Evolutionary conservation across 1,284 basidiomycete species (phyloP).

Genomic region (Naganishia liquefaciens): DNA sequence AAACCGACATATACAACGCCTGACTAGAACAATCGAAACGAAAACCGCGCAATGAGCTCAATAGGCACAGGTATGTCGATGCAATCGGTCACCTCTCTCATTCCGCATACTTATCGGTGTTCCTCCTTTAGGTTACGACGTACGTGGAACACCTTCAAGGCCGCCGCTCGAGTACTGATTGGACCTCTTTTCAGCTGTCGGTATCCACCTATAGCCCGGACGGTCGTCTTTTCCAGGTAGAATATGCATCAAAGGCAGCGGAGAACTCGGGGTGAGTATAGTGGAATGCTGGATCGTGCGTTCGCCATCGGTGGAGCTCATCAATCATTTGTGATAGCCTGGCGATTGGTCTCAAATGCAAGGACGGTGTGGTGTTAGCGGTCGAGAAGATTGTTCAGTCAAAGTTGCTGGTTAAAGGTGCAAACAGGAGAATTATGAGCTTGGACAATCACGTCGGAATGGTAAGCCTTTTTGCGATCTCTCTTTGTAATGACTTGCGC

Average conservation of each 20-base stretch:
- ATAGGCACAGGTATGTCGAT: slow-evolving; percentile 28
- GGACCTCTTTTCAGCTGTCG: slow-evolving; percentile 74
- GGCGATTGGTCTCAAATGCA: slow-evolving; percentile 85
- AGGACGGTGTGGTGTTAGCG: slow-evolving; percentile 89
- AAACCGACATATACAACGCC: no score
- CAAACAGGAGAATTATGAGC: slow-evolving; percentile 89
- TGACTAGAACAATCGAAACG: no score
- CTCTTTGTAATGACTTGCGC: no score
- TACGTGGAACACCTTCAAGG: neutral
- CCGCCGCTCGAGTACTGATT: neutral
- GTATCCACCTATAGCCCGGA: slow-evolving; percentile 98
- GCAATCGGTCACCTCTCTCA: neutral
- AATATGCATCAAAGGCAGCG: slow-evolving; percentile 97
- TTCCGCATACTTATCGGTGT: neutral
- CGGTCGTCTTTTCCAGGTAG: slow-evolving; percentile 97
- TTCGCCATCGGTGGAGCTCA: neutral
- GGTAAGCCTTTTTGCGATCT: slow-evolving; percentile 56
- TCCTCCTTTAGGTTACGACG: slow-evolving; percentile 18
- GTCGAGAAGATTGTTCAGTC: slow-evolving; percentile 98
- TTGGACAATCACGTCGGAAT: slow-evolving; percentile 91
- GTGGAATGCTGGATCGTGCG: neutral
- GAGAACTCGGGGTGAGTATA: slow-evolving; percentile 84
- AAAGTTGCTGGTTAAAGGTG: slow-evolving; percentile 90
- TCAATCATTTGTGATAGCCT: slow-evolving; percentile 62
- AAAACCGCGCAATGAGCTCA: slow-evolving; percentile 26